Percentiles rank a stretch among this genome's conserved stretches.
These are phyloP conservation scores for Colletotrichum tofieldiae DNA, from an alignment of 2,329 filamentous ascomycete genomes.

Conservation along the genomic window DNA sequence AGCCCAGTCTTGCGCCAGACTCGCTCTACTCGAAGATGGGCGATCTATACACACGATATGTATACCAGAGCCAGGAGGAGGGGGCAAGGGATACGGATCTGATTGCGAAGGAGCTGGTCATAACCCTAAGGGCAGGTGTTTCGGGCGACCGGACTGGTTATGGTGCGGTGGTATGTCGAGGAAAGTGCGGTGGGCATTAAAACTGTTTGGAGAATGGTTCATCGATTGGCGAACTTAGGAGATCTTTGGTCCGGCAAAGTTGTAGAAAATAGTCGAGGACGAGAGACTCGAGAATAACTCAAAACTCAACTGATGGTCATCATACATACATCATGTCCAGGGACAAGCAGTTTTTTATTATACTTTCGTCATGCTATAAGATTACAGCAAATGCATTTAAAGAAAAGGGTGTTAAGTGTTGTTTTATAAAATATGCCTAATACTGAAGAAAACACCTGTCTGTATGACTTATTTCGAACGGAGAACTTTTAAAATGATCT, in stretches of 20 bases:
- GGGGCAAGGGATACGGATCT: conserved; percentile 60
- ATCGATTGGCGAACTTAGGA: conserved; percentile 49
- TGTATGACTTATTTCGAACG: neutral
- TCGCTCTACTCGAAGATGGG: conserved; percentile 65
- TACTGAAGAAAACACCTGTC: neutral
- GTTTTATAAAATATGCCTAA: neutral
- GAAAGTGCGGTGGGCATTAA: conserved; percentile 47
- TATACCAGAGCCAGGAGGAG: conserved; percentile 64
- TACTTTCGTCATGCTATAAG: neutral
- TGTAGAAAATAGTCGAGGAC: neutral
- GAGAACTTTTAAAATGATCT: neutral
- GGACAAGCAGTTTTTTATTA: neutral
- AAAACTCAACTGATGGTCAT: neutral
- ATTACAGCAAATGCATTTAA: neutral
- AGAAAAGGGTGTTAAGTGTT: neutral
- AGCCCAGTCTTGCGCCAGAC: conserved; percentile 58
- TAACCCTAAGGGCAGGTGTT: conserved; percentile 49
- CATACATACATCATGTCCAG: neutral
- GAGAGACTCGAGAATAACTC: neutral
- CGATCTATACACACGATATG: conserved; percentile 61
- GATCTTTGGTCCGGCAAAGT: conserved; percentile 14
- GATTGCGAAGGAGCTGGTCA: conserved; percentile 61
- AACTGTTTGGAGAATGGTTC: conserved; percentile 48
- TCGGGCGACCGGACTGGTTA: conserved; percentile 51
- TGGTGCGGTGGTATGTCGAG: conserved; percentile 51